These are phyloP conservation scores for Penicillium cinerascens DNA, from an alignment of 495 filamentous ascomycete species.

Conservation along the genomic window DNA sequence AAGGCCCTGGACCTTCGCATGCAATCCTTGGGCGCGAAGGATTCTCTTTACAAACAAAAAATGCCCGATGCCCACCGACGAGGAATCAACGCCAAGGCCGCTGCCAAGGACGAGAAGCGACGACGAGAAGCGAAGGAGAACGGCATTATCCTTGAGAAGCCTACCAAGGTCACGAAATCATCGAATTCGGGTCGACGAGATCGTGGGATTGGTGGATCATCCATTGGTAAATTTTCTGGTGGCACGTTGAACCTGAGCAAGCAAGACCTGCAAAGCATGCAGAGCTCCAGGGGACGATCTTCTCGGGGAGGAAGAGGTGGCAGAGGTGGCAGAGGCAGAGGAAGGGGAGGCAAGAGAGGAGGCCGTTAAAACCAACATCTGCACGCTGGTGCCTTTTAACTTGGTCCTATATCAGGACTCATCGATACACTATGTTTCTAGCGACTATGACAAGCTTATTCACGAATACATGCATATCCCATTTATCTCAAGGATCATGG, in stretches of 20 bases:
- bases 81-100: conserved; percentile 68
- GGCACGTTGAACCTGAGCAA: conserved; percentile 77
- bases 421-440: not conserved
- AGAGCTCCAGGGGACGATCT: conserved; percentile 40
- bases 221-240: conserved; percentile 73
- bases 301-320: conserved; percentile 24
- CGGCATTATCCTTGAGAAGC: conserved; percentile 82
- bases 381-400: not conserved
- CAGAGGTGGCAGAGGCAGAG: conserved; percentile 11
- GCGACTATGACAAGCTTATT: not conserved
- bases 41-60: conserved; percentile 65
- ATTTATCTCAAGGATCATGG: conserved; percentile 21
- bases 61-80: conserved; percentile 81
- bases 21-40: conserved; percentile 73
- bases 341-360: conserved; percentile 6
- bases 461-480: conserved; percentile 1
- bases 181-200: conserved; percentile 50
- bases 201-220: conserved; percentile 67
- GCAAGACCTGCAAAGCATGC: conserved; percentile 67
- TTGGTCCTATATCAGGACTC: not conserved
- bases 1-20: conserved; percentile 81
- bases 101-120: conserved; percentile 62
- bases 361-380: not conserved
- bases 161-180: conserved; percentile 41
- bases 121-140: conserved; percentile 80